Evolutionary conservation across 2,329 filamentous ascomycete genomes (phyloP).

Genomic region (Emmonsiellopsis sp.): DNA sequence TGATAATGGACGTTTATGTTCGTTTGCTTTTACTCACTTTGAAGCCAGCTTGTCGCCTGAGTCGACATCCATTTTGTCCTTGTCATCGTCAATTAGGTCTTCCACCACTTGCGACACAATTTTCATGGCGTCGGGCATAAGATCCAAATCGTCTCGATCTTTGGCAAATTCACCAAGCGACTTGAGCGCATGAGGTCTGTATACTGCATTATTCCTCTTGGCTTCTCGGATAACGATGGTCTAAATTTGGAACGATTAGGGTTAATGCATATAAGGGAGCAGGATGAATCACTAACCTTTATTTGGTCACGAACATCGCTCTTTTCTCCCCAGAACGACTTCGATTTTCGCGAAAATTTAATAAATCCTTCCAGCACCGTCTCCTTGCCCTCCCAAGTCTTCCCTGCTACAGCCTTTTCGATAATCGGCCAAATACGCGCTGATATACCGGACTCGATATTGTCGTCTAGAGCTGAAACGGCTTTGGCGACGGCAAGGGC

Average conservation of each 20-base stretch:
- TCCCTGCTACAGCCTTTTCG: slow-evolving; percentile 71
- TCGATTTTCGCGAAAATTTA: slow-evolving; percentile 60
- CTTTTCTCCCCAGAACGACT: slow-evolving; percentile 48
- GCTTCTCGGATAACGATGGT: slow-evolving; percentile 69
- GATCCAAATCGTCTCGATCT: slow-evolving; percentile 57
- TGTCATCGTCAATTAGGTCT: slow-evolving; percentile 40
- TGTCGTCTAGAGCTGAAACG: slow-evolving; percentile 52
- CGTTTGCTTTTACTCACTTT: slow-evolving; percentile 14
- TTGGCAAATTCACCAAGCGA: slow-evolving; percentile 65
- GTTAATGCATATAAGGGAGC: slow-evolving; percentile 2
- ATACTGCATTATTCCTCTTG: slow-evolving; percentile 80
- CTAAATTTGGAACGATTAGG: slow-evolving; percentile 30
- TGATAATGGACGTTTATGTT: not conserved
- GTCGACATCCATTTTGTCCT: slow-evolving; percentile 63
- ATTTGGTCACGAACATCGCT: slow-evolving; percentile 54
- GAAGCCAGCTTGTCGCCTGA: slow-evolving; percentile 34
- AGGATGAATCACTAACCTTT: slow-evolving; percentile 43
- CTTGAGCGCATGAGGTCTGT: slow-evolving; percentile 65
- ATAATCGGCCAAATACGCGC: slow-evolving; percentile 69
- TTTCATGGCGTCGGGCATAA: slow-evolving; percentile 56
- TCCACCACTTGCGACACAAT: slow-evolving; percentile 57
- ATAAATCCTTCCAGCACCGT: slow-evolving; percentile 71
- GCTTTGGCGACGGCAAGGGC: slow-evolving; percentile 71
- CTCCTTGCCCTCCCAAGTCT: slow-evolving; percentile 91
- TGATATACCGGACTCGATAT: slow-evolving; percentile 50